phyloP scores from a whole-genome alignment of 169 alveolate genomes.

The Sarcocystis neurona region DNA sequence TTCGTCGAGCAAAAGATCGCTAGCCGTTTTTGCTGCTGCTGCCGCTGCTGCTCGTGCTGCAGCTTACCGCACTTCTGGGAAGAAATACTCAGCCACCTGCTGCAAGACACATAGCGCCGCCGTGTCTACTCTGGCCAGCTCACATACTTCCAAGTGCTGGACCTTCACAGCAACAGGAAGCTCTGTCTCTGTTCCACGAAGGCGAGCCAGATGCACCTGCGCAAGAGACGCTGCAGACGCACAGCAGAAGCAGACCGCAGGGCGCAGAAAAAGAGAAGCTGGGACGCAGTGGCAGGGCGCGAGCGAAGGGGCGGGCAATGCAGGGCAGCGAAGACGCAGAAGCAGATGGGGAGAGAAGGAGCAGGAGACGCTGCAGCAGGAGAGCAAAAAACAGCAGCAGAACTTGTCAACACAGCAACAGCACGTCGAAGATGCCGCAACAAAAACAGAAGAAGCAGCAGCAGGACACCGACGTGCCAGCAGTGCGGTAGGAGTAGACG shows the following conservation, averaged over 20 bases:
- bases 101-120: slow-evolving; percentile 63
- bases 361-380: not conserved
- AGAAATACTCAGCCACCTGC: slow-evolving; percentile 62
- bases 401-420: not conserved
- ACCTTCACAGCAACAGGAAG: slow-evolving; percentile 80
- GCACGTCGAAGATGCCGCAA: no score
- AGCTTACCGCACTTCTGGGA: slow-evolving; percentile 66
- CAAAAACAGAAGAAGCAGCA: no score
- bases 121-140: slow-evolving; percentile 74
- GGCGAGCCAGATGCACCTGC: slow-evolving; percentile 79
- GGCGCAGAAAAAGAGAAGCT: not conserved
- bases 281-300: not conserved
- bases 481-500: no score
- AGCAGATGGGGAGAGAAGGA: not conserved
- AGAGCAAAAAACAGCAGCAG: not conserved
- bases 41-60: no score
- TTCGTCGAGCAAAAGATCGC: not conserved
- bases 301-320: not conserved
- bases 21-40: not conserved
- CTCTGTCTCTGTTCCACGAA: slow-evolving; percentile 73
- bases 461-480: no score
- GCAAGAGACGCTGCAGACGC: slow-evolving; percentile 78
- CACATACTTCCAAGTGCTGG: slow-evolving; percentile 76
- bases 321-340: not conserved
- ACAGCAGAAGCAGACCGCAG: not conserved